These are phyloP conservation scores for Coccomyxa sp. DNA, from an alignment of 139 green algal species.

Conservation along the genomic window DNA sequence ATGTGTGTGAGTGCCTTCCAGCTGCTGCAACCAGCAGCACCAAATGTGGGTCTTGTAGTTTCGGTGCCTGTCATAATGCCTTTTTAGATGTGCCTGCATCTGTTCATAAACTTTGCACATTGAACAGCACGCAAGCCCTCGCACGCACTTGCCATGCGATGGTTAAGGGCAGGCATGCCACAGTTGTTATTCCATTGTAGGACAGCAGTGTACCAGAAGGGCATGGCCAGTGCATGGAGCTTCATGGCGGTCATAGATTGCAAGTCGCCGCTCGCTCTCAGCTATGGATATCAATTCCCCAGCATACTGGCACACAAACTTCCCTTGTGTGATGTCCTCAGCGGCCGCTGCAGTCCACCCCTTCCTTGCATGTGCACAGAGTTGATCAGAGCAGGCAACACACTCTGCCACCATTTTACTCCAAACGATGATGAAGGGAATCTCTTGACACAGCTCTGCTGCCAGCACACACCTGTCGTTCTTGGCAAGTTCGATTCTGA, in stretches of 20 bases:
- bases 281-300: conserved; percentile 38
- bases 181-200: neutral
- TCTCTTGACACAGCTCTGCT: neutral
- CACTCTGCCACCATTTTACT: neutral
- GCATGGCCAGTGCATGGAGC: conserved; percentile 35
- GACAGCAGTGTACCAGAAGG: conserved; percentile 34
- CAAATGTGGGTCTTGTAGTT: neutral
- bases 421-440: neutral
- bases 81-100: neutral
- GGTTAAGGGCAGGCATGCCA: neutral
- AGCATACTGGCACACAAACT: conserved; percentile 48
- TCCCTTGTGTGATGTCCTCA: conserved; percentile 21
- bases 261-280: conserved; percentile 39
- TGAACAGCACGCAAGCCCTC: neutral
- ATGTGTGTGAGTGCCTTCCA: neutral
- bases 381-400: neutral
- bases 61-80: neutral
- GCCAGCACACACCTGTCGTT: conserved; percentile 1
- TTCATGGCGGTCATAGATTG: conserved; percentile 32
- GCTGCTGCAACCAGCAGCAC: neutral
- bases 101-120: neutral
- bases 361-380: conserved; percentile 18
- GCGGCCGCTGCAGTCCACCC: conserved; percentile 30
- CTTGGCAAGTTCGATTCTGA: neutral
- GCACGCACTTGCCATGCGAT: neutral